Evolutionary conservation across 306 rosid species (phyloP), one percentile per base, ranked within the genome.

Genomic region (Citrullus mucosospermus): DNA sequence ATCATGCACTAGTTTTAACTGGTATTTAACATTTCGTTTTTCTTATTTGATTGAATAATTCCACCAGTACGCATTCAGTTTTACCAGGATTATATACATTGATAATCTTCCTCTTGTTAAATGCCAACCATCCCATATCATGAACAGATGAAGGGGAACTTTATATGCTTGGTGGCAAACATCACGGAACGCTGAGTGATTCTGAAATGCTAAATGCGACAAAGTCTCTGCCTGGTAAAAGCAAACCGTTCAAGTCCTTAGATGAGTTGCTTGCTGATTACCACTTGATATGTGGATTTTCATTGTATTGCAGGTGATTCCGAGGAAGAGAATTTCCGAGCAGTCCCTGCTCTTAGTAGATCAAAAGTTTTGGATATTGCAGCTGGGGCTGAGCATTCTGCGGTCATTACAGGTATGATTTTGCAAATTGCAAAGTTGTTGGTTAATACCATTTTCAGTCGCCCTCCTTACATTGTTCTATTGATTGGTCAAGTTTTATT

Each of bases 301-400:
- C 68, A 77, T 63, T 61, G 50, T 16, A 48, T 10, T 17, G 43
- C 17, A 51, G 79, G 71, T 68, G 90, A 83, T 84, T 82, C 79
- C 54, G 77, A 62, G 69, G 92, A 80, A 80, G 80, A 78, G 32
- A 84, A 58, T 69, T 77, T 89, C 62, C 86, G 81, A 73, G 82
- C 82, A 87, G 88, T 89, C 53, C 66, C 89, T 39, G 89, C 88
- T 62, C 83, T 88, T 25, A 83, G 89, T 54, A 90, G 80, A 72
- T 38, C 51, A 69, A 87, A 84, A 84, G 43, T 86, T 71, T 63
- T 60, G 84, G 85, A 85, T 61, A 85, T 92, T 50, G 97, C 93
- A 36, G 86, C 96, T 2, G 98, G 98, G 56, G 86, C 98, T 32
- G 96, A 95, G 88, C 97, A 92, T 78, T 95, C 93, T 16, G 88